A percentile compares a stretch with the other conserved stretches of the same genome.
phyloP scores from a whole-genome alignment of 495 filamentous ascomycete species.

The Durotheca rogersii region DNA sequence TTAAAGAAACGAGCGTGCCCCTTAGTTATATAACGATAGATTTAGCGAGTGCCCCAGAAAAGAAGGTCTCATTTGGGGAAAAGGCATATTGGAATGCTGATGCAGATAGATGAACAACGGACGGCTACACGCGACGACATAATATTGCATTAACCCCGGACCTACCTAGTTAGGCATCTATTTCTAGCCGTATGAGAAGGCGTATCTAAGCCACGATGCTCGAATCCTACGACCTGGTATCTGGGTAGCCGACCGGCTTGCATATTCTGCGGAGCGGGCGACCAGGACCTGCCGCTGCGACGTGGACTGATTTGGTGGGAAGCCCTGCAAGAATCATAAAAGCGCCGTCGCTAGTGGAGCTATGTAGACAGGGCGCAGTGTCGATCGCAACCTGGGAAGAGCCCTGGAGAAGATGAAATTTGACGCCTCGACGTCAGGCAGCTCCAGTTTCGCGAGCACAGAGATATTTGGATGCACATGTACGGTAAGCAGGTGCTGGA shows the following conservation, averaged over 20 bases:
- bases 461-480: conserved; percentile 1
- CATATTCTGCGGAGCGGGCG: conserved; percentile 8
- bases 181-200: conserved; percentile 27
- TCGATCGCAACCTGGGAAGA: conserved; percentile 22
- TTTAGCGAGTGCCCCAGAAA: too few species aligned
- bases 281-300: conserved; percentile 3
- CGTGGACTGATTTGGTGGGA: conserved; percentile 14
- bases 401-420: conserved; percentile 11
- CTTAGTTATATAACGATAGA: too few species aligned
- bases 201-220: conserved; percentile 20
- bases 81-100: not conserved
- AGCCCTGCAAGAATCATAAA: conserved; percentile 23
- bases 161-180: conserved; percentile 18
- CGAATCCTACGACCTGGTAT: too few species aligned
- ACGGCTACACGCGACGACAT: conserved; percentile 16
- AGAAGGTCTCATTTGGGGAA: too few species aligned
- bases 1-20: conserved; percentile 1
- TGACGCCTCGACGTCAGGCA: conserved; percentile 22
- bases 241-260: conserved; percentile 5
- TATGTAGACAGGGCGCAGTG: conserved; percentile 18
- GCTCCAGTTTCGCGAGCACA: conserved; percentile 5
- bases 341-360: conserved; percentile 14
- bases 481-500: too few species aligned
- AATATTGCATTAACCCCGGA: conserved; percentile 3
- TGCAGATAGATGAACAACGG: not conserved